Conservation (phyloP, 148 eudicot genomes). For the Arbutus unedo region DNA sequence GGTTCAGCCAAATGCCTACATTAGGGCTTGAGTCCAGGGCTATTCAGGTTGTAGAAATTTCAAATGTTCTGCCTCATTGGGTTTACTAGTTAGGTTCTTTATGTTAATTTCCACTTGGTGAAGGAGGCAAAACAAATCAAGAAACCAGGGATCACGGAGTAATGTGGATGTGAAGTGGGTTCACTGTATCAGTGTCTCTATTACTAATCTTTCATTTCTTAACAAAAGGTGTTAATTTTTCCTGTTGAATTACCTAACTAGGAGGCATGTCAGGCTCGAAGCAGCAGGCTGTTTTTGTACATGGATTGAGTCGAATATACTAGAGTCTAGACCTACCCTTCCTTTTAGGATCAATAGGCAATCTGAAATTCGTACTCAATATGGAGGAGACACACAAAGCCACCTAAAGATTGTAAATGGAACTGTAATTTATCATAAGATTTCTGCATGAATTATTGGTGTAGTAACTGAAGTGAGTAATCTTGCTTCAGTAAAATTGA, state of each 20-base stretch:
- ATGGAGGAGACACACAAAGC: not conserved
- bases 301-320: not conserved
- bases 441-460: not conserved
- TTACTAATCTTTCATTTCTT: not conserved
- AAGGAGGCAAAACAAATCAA: not conserved
- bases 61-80: not conserved
- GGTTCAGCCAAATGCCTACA: not conserved
- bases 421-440: not conserved
- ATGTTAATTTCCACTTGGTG: not conserved
- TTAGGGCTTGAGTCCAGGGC: not conserved
- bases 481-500: not conserved
- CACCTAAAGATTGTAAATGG: not conserved
- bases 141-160: not conserved
- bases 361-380: not conserved
- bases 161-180: not conserved
- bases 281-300: not conserved
- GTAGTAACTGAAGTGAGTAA: not conserved
- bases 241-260: not conserved
- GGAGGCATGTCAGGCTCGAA: not conserved
- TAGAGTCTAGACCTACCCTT: too few relatives aligned
- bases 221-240: not conserved
- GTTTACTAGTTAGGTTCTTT: not conserved
- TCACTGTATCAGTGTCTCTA: not conserved
- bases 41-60: not conserved
- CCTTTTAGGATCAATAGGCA: not conserved